These are phyloP conservation scores for Peronospora belbahrii DNA, from an alignment of 352 stramenopile genomes.

Conservation along the genomic window DNA sequence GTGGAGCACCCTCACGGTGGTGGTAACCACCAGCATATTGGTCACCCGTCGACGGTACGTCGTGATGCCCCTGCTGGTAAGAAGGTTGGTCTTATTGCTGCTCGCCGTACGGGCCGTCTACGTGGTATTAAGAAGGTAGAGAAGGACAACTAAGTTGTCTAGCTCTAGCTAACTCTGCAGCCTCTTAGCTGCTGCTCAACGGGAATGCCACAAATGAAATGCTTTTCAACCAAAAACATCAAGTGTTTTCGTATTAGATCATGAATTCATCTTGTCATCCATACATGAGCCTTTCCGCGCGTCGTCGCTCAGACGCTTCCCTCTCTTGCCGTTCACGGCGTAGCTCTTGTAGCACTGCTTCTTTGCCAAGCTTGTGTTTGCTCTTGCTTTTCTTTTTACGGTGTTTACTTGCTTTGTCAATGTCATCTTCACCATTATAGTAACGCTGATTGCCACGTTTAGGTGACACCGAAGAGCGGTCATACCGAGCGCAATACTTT, in stretches of 20 bases:
- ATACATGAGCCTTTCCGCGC: conserved; percentile 26
- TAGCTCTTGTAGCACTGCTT: conserved; percentile 25
- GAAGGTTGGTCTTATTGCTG: conserved; percentile 98
- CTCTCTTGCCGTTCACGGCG: conserved; percentile 37
- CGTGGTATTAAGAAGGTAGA: conserved; percentile 97
- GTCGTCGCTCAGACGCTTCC: conserved; percentile 21
- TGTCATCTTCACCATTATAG: not conserved
- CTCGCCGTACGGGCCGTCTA: conserved; percentile 94
- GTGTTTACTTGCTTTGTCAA: conserved; percentile 6
- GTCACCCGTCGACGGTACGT: conserved; percentile 95
- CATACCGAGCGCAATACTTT: conserved; percentile 26
- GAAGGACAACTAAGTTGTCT: conserved; percentile 75
- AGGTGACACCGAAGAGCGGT: conserved; percentile 17
- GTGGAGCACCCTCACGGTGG: conserved; percentile 99
- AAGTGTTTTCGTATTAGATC: not conserved
- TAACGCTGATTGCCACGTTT: not conserved
- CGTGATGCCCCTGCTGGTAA: conserved; percentile 93
- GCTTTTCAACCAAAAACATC: conserved; percentile 22
- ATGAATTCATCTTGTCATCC: not conserved
- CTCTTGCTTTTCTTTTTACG: conserved; percentile 14
- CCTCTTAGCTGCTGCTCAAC: conserved; percentile 13
- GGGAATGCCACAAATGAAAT: conserved; percentile 47
- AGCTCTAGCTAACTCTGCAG: conserved; percentile 12
- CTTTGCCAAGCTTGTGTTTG: conserved; percentile 10
- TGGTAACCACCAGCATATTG: conserved; percentile 99